These are phyloP conservation scores for Hanseniaspora thailandica DNA, from an alignment of 805 yeast species.

Conservation along the genomic window DNA sequence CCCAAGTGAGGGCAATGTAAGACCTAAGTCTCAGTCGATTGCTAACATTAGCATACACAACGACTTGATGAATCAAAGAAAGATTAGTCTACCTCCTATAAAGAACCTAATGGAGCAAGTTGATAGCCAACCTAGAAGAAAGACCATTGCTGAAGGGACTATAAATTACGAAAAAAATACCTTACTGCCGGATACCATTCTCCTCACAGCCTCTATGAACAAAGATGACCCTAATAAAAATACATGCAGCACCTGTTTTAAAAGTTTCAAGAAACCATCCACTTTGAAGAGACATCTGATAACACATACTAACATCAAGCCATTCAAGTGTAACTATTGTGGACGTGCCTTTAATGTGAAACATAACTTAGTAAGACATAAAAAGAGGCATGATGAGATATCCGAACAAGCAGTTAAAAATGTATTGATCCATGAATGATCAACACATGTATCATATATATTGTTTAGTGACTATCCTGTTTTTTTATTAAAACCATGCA, in stretches of 20 bases:
- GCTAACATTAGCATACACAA: not conserved
- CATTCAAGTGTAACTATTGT: conserved; percentile 60
- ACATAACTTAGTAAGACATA: conserved; percentile 67
- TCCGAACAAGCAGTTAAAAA: conserved; percentile 4
- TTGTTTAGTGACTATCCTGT: not conserved
- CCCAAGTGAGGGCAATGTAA: not conserved
- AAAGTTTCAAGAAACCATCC: conserved; percentile 82
- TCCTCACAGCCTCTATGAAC: not conserved
- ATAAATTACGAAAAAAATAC: too few species aligned
- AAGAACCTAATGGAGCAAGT: not conserved
- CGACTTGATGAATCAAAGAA: not conserved
- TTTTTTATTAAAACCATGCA: too few species aligned
- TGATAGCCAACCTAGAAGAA: not conserved
- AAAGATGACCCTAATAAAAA: not conserved
- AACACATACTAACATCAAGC: conserved; percentile 79
- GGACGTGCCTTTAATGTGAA: conserved; percentile 74
- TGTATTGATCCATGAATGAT: not conserved
- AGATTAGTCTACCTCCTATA: conserved; percentile 1
- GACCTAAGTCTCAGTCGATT: not conserved
- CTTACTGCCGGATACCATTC: not conserved
- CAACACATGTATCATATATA: not conserved
- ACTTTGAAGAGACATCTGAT: conserved; percentile 82
- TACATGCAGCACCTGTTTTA: conserved; percentile 43
- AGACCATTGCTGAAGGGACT: not conserved
- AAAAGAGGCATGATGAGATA: conserved; percentile 41